phyloP scores from a whole-genome alignment of 768 basidiomycete genomes.

The Glaciozyma martinii region DNA sequence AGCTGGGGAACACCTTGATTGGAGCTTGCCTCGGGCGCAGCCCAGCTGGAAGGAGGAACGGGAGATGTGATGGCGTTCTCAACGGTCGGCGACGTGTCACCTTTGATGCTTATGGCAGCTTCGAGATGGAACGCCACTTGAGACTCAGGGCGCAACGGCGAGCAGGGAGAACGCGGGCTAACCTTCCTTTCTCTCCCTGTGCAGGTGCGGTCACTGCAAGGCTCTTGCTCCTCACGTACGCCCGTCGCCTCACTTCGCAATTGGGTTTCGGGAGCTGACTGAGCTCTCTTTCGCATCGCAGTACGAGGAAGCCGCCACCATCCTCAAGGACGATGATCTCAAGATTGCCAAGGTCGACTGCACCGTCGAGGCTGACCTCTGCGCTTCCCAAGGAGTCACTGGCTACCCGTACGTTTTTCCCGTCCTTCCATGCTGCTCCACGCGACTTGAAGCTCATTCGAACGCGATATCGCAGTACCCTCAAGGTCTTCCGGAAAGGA shows the following conservation, averaged over 20 bases:
- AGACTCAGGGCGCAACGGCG: not conserved
- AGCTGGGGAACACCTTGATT: not conserved
- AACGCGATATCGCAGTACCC: constrained; percentile 48
- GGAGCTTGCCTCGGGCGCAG: not conserved
- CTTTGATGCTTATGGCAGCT: not conserved
- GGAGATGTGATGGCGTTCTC: not conserved
- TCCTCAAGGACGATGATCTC: constrained; percentile 80
- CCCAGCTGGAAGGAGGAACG: not conserved
- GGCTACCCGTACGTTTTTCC: constrained; percentile 74
- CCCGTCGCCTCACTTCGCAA: not conserved
- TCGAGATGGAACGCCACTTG: not conserved
- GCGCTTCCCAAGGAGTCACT: constrained; percentile 73
- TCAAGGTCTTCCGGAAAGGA: constrained; percentile 87
- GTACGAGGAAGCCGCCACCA: constrained; percentile 62
- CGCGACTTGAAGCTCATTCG: not conserved
- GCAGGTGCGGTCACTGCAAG: constrained; percentile 36
- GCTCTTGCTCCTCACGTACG: constrained; percentile 31
- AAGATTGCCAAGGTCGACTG: constrained; percentile 95
- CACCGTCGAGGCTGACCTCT: constrained; percentile 85
- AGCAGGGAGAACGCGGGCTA: not conserved
- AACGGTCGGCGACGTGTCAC: not conserved
- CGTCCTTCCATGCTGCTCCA: not conserved
- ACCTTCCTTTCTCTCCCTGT: not conserved
- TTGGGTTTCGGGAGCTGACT: not conserved
- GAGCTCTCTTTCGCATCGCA: not conserved